Evolutionary conservation across 495 filamentous ascomycete species (phyloP), one percentile per base, ranked within the genome.

Genomic region (Hapsidospora chrysogenum): DNA sequence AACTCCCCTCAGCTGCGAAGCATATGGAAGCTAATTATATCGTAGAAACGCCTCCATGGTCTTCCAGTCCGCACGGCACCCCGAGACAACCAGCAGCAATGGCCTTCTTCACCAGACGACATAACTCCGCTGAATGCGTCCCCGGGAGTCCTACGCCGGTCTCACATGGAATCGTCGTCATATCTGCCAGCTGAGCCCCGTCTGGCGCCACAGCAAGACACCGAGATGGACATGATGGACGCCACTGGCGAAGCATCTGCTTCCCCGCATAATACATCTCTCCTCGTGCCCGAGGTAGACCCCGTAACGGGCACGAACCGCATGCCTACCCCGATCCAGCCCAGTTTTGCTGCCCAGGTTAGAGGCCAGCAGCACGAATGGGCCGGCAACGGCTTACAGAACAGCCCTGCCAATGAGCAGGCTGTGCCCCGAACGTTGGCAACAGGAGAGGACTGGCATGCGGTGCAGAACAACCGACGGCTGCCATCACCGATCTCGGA

Each of bases 401-500:
- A 57, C 51, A 38, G 56, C 45, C 29, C 68, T 47, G 22, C 57
- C 44, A 43, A 63, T 51, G 50, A 47, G 23, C 32, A 46, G 17
- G 38, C 41, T 27, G 43, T 55, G 9, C 45, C 43, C 11, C 38
- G 45, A 4, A 39, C 33, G 31, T 17, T 44, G 10, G 42, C 54
- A 3, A 48, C 49, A 4, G 58, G 58, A 49, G 58, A 59, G 33
- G 61, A 66, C 42, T 63, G 63, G 50, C 53, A 45, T 34, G 48
- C 57, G 48, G 54, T 61, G 3, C 58, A 67, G 31, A 63, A 55
- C 37, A 63, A 55, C 38, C 60, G 70, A 13, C 68, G 71, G 23
- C 63, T 82, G 6, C 78, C 78, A 3, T 82, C 75, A 17, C 80
- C 79, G 4, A 75, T 81, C 38, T 78, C 69, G 36, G 78, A 85